Base-by-base conservation (phyloP, 2,329 filamentous ascomycete genomes). In the Elsinoe fawcettii region DNA sequence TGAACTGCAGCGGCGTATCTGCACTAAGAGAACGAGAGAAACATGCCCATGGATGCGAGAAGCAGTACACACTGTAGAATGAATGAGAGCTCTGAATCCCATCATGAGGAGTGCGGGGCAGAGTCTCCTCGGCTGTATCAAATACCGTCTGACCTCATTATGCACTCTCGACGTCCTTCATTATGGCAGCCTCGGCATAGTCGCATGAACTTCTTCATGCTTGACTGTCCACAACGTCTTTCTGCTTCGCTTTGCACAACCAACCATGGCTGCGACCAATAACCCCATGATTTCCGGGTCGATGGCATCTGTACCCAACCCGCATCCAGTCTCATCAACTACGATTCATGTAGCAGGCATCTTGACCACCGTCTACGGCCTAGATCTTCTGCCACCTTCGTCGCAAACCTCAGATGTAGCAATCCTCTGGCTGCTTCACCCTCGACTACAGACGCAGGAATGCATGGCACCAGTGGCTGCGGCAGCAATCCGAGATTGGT, bases 391-490 rank as follows among this genome's bases (percentile, higher is more conserved):
- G 0, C 75, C 83, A 1, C 55, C 75, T 0, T 58, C 68, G 2
- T 12, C 63, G 7, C 71, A 77, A 12, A 74, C 78, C 2, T 70
- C 69, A 4, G 73, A 76, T 30, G 75, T 95, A 34, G 84, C 90
- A 22, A 88, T 87, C 65, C 80, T 97, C n/a, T 96, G 91, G 89
- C 83, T 97, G 11, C 81, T 96, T 16, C 90, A 97, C 68, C 88
- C 88, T 2, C 83, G 93, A 22, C 78, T 86, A 0, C 79, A 85
- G 56, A 82, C 77, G 0, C 84, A 87, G 67, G 81, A 82, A 57
- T 80, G 80, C 61, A 96, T 97, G 91, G 76, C 77, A 1, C 82
- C 82, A 25, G 80, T 93, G 56, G 91, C 90, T 2, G 74, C 78
- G n/a, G 79, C 81, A 5, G 77, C 83, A 11, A 78, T 96, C 51